Evolutionary conservation across 192 early-diverging fungal species (phyloP), one percentile per base, ranked within the genome.

Genomic region (Thamnidium elegans): DNA sequence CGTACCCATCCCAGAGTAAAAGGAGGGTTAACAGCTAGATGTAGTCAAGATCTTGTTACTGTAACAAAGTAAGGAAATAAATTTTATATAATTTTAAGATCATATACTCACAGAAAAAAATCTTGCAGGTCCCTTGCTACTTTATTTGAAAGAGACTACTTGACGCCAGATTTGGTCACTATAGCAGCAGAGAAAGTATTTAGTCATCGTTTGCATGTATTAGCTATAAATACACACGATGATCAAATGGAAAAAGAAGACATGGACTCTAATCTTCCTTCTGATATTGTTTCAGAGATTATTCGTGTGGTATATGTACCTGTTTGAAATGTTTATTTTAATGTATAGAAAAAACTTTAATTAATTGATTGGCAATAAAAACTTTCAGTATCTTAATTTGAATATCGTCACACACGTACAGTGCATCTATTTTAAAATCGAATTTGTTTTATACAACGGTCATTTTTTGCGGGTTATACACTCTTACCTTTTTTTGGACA

Each of bases 111-210:
- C 11, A 26, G 4, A 14, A 50, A 30, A 10, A 7, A 21, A 3
- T 2, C 23, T 7, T 62, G 50, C 30, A 79, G 79, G 50, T 73
- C 79, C 0, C 39, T 85, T n/a, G 79, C 83, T 3, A 77, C 75
- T 14, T 45, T 85, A 42, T 85, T 82, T 59, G 73, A 76, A 63
- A 67, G 68, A 5, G 75, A 73, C 4, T 85, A 72, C 43, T 73
- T 81, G 45, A 85, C 83, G 4, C 83, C 83, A 0, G 83, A 85
- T 14, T 62, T 85, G 19, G 58, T 85, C 3, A 59, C 72, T 3
- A 79, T 82, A 50, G 81, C 83, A 2, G 78, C 77, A 7, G 83
- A 85, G 62, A 85, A 85, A 60, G 77, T 85, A 14, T 78, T 85
- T 71, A 70, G 76, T 0, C 83, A 85, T 62, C 68, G 83, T 14